Base-by-base conservation (phyloP, 352 stramenopile species). In the Phytopythium vexans region DNA sequence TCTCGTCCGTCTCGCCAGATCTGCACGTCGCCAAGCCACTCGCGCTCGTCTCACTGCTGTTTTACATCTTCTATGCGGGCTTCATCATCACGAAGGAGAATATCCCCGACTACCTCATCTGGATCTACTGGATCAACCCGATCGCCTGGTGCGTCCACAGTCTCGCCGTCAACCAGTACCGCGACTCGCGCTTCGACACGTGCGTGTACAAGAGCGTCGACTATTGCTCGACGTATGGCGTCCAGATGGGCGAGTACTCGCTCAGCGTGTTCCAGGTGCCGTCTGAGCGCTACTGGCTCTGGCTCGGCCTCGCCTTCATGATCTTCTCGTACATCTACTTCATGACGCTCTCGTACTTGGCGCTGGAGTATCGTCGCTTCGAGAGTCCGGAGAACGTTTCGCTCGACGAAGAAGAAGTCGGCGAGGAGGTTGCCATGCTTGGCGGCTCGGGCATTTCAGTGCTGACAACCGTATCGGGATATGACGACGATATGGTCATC, bases 121-220 rank as follows among this genome's bases (percentile, higher is more conserved):
- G n/a, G n/a, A n/a, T n/a, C n/a, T n/a, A n/a, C n/a, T 85, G 65
- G 56, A 36, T 87, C 9, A 79, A 82, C 41, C 77, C 75, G 3
- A 48, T 86, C 8, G 37, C 56, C 3, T 86, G 73, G 74, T 52
- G 34, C 12, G 52, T 72, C n/a, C 66, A 70, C 4, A 51, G 54
- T 11, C 9, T 79, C 3, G 52, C 52, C 11, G 52, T 77, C 14
- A 72, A 62, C 3, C 58, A 78, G 39, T 78, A 68, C 51, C 58
- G 40, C 0, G 46, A 64, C 11, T 27, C 39, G 1, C 43, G 41
- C 5, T 69, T 77, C 9, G 57, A 74, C 12, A 52, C 47, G 1
- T 72, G 61, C 3, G 41, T 60, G 15, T 74, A 72, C 34, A 42
- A 60, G 8, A 52, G 36, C 7, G 21, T 74, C 4, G 48, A 73